These are phyloP conservation scores for Hyaloperonospora brassicae DNA, from an alignment of 352 stramenopile species.

Conservation along the genomic window DNA sequence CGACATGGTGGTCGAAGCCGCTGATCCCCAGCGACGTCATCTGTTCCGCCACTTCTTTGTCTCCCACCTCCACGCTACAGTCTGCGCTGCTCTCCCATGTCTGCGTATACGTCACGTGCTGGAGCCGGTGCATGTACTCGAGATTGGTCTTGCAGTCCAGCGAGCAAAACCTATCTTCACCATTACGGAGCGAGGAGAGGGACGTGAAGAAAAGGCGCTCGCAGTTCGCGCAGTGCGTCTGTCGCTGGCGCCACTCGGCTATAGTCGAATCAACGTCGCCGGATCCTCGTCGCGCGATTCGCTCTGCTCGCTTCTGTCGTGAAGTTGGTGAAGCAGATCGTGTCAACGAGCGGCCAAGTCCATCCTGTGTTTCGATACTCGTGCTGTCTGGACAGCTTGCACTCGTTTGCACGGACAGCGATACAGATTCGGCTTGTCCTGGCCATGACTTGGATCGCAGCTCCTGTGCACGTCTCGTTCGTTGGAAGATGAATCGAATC, in stretches of 20 bases:
- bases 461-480: not conserved
- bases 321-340: no score
- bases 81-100: no score
- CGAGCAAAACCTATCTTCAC: constrained; percentile 26
- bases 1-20: no score
- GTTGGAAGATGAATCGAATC: constrained; percentile 8
- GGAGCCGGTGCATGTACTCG: no score
- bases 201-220: constrained; percentile 8
- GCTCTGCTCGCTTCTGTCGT: not conserved
- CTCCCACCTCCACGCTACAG: no score
- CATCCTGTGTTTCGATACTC: constrained; percentile 13
- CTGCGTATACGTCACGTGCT: no score
- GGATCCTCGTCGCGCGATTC: not conserved
- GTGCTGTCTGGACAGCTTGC: constrained; percentile 3
- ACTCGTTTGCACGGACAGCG: not conserved
- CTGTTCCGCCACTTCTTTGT: no score
- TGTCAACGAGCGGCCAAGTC: no score
- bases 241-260: constrained; percentile 10
- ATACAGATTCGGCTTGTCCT: constrained; percentile 1
- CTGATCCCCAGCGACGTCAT: no score
- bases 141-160: constrained; percentile 38
- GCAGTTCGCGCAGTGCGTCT: constrained; percentile 18
- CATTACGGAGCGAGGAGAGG: no score
- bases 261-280: not conserved
- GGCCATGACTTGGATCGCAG: constrained; percentile 16